phyloP scores from a whole-genome alignment of 345 rosid genomes.

The Lenwebbia sp. region DNA sequence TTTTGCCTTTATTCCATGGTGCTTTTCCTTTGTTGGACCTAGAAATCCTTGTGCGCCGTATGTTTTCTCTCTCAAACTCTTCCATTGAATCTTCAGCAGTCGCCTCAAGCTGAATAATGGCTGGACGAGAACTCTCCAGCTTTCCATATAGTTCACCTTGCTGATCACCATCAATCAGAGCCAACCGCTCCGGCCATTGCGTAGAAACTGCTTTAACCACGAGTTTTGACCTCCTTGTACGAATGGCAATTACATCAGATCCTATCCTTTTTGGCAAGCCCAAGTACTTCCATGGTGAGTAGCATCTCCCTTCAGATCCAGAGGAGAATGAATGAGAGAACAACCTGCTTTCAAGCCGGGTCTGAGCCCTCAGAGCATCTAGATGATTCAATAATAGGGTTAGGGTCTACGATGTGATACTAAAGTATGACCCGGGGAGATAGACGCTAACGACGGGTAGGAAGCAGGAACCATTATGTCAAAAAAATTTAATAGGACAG shows the following conservation, averaged over 20 bases:
- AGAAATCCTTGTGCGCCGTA: constrained; percentile 70
- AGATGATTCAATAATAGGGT: constrained; percentile 27
- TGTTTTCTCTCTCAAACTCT: constrained; percentile 39
- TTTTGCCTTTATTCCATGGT: constrained; percentile 98
- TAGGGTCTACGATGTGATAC: background rate
- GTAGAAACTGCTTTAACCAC: constrained; percentile 27
- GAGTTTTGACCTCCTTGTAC: constrained; percentile 13
- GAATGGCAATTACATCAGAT: background rate
- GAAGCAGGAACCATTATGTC: too few relatives aligned
- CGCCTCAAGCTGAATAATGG: constrained; percentile 4
- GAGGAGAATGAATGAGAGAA: constrained; percentile 15
- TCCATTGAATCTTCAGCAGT: constrained; percentile 13
- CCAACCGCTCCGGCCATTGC: constrained; percentile 12
- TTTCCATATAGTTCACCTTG: background rate
- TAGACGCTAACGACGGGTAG: too few relatives aligned
- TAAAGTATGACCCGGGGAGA: too few relatives aligned
- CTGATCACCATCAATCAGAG: constrained; percentile 3
- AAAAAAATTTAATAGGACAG: background rate
- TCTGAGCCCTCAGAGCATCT: constrained; percentile 38
- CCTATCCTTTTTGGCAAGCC: constrained; percentile 18
- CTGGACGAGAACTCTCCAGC: constrained; percentile 14
- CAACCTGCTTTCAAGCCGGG: constrained; percentile 18
- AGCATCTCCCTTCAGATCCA: constrained; percentile 11
- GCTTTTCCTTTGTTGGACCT: constrained; percentile 74
- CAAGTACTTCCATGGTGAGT: constrained; percentile 20